Conservation (phyloP, 1,284 basidiomycete species). For the Puccinia horiana region DNA sequence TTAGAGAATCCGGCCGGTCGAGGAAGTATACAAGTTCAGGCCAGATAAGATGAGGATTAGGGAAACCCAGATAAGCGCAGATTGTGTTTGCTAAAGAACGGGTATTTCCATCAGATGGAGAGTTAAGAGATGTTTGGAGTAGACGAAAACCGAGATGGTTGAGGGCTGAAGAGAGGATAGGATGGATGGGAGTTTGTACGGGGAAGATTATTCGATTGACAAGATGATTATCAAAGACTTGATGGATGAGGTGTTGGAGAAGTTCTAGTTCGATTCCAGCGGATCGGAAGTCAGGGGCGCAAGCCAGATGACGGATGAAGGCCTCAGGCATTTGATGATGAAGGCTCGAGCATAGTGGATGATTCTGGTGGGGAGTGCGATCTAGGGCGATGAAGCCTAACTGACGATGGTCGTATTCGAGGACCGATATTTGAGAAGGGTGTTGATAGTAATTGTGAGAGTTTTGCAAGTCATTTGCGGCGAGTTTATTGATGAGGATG, state of each 20-base stretch:
- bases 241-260: background rate
- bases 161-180: conserved; percentile 10
- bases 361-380: background rate
- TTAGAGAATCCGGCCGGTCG: no score
- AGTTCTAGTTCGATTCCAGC: conserved; percentile 43
- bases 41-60: conserved; percentile 16
- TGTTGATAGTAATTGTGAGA: conserved; percentile 12
- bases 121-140: background rate
- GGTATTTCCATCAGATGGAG: background rate
- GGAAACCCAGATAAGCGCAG: conserved; percentile 2
- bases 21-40: conserved; percentile 16
- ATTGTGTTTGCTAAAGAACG: background rate
- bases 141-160: conserved; percentile 14
- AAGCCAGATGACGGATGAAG: conserved; percentile 33
- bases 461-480: conserved; percentile 12
- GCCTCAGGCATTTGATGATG: no score
- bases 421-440: conserved; percentile 10
- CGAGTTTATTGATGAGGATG: conserved; percentile 3
- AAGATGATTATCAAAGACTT: background rate
- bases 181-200: conserved; percentile 1
- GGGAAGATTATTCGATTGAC: conserved; percentile 13
- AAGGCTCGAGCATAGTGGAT: background rate
- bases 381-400: conserved; percentile 40
- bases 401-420: conserved; percentile 43
- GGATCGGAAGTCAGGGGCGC: conserved; percentile 31